A percentile compares a stretch with the other conserved stretches of the same genome.
These are phyloP conservation scores for Globisporangium cystogenes DNA, from an alignment of 352 stramenopile species.

Conservation along the genomic window DNA sequence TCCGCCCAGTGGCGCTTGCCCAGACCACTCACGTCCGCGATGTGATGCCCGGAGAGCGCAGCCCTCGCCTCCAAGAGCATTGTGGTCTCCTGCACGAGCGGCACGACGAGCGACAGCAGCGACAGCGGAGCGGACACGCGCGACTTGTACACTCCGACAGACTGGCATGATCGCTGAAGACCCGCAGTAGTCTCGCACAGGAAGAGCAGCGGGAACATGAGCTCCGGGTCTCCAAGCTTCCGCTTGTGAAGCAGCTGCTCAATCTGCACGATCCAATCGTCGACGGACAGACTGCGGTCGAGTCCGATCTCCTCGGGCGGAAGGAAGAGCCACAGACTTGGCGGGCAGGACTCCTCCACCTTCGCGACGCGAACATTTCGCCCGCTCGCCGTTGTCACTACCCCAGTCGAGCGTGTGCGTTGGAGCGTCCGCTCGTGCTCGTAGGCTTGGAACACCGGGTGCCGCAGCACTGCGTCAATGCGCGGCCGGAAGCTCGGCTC, in stretches of 20 bases:
- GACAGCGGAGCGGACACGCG: constrained; percentile 29
- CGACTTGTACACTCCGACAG: constrained; percentile 17
- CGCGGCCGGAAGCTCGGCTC: constrained; percentile 31
- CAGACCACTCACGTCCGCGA: constrained; percentile 37
- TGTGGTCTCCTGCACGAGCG: constrained; percentile 58
- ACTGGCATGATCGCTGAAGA: constrained; percentile 15
- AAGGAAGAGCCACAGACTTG: constrained; percentile 62
- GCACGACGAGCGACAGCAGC: constrained; percentile 50
- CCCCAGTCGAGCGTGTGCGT: background rate
- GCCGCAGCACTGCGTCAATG: constrained; percentile 26
- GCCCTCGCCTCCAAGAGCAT: constrained; percentile 54
- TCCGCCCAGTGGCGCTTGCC: constrained; percentile 40
- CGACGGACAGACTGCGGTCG: constrained; percentile 26
- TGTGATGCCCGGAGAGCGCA: constrained; percentile 23
- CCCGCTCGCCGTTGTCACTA: background rate
- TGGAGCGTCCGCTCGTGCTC: constrained; percentile 14
- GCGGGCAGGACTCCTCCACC: constrained; percentile 28
- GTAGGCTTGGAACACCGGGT: constrained; percentile 32
- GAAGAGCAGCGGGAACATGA: constrained; percentile 54
- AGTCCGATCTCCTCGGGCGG: constrained; percentile 35
- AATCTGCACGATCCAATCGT: constrained; percentile 42
- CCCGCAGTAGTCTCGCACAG: constrained; percentile 44
- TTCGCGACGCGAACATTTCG: background rate
- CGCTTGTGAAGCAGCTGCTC: constrained; percentile 27
- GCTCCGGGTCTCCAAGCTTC: constrained; percentile 14